Evolutionary conservation across 139 green algal genomes (phyloP).

Genomic region (Haematococcus sp.): DNA sequence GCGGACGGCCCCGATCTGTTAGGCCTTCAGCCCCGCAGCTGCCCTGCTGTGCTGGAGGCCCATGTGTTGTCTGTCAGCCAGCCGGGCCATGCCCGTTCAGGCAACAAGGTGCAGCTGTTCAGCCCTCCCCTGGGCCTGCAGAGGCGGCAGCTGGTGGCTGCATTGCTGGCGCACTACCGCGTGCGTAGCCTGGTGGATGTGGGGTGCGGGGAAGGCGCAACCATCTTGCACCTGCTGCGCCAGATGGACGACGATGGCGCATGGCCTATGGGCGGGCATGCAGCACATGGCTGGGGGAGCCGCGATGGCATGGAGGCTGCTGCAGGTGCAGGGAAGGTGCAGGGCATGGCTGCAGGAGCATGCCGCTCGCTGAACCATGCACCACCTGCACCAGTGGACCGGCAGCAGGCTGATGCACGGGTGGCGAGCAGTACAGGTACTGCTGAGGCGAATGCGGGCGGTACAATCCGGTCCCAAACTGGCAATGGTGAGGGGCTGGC

Average conservation of each 20-base stretch:
- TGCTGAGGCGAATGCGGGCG: too few species aligned
- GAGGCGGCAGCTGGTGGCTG: neutral
- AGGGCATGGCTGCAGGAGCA: too few species aligned
- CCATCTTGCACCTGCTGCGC: neutral
- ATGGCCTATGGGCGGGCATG: neutral
- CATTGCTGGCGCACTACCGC: neutral
- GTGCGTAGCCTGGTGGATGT: neutral
- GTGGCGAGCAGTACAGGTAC: too few species aligned
- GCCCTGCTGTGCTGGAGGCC: neutral
- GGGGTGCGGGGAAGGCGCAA: conserved; percentile 9
- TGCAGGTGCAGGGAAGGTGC: too few species aligned
- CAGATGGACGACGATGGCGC: too few species aligned
- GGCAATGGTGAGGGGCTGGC: too few species aligned
- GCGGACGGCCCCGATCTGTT: neutral
- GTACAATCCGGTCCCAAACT: too few species aligned
- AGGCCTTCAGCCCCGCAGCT: neutral
- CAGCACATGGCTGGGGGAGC: too few species aligned
- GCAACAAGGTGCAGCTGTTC: neutral
- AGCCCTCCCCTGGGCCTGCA: neutral
- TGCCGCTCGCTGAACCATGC: too few species aligned
- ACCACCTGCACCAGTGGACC: too few species aligned
- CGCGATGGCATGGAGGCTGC: too few species aligned
- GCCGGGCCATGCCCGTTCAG: neutral
- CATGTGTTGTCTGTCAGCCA: neutral
- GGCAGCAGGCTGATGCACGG: too few species aligned